Evolutionary conservation across 169 alveolate species (phyloP).

Genomic region (Plasmodium sp.): DNA sequence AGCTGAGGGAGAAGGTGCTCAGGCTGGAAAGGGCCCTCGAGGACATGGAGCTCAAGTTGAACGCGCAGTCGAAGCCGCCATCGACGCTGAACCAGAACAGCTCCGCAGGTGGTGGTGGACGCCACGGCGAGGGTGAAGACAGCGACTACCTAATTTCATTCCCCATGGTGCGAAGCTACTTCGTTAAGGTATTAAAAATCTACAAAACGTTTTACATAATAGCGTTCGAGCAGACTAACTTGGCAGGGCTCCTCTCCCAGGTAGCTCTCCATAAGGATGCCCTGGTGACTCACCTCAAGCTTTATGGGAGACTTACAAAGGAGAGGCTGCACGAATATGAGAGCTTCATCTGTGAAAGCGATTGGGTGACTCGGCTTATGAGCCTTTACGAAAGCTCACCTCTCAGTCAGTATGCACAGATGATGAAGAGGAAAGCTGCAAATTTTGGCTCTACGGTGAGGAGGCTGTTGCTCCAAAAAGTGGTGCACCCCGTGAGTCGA

Average conservation of each 20-base stretch:
- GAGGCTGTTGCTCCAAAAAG: background rate
- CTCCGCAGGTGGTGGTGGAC: background rate
- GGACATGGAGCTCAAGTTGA: background rate
- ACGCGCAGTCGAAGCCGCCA: background rate
- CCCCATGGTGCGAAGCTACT: slow-evolving; percentile 3
- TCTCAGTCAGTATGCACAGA: background rate
- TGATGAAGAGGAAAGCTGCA: background rate
- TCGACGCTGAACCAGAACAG: too few species aligned
- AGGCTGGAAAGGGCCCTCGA: slow-evolving; percentile 20
- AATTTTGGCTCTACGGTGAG: background rate
- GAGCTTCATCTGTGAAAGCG: background rate
- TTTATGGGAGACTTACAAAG: background rate
- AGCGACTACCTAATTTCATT: slow-evolving; percentile 37
- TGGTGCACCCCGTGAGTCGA: background rate
- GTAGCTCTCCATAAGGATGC: background rate
- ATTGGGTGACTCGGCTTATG: background rate
- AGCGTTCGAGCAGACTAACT: slow-evolving; percentile 14
- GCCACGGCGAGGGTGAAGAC: background rate
- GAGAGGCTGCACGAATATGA: background rate
- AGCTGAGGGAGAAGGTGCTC: slow-evolving; percentile 6
- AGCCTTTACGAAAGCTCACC: background rate
- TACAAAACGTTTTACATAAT: slow-evolving; percentile 47
- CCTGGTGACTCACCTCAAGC: background rate
- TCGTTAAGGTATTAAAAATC: slow-evolving; percentile 23
- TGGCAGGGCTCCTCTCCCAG: background rate